phyloP scores from a whole-genome alignment of 495 filamentous ascomycete genomes.

The Parmelia sp. region DNA sequence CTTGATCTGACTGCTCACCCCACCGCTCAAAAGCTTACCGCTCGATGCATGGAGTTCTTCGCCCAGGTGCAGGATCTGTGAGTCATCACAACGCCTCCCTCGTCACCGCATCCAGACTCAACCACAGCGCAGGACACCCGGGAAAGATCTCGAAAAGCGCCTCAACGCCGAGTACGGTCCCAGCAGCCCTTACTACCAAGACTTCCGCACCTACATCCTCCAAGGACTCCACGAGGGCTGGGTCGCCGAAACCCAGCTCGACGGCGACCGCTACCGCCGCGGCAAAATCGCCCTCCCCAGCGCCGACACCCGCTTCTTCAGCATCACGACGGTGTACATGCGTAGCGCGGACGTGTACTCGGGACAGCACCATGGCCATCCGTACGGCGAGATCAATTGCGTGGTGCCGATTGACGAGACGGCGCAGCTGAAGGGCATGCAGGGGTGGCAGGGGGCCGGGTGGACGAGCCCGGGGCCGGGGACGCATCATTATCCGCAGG shows the following conservation, averaged over 20 bases:
- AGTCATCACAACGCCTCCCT: neutral
- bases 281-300: constrained; percentile 36
- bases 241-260: constrained; percentile 36
- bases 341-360: constrained; percentile 35
- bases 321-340: constrained; percentile 48
- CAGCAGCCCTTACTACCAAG: constrained; percentile 37
- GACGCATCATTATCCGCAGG: neutral
- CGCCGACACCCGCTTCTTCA: constrained; percentile 38
- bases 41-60: neutral
- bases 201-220: constrained; percentile 35
- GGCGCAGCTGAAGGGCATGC: neutral
- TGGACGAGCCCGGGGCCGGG: neutral
- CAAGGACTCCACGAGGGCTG: constrained; percentile 42
- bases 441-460: neutral
- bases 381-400: constrained; percentile 2
- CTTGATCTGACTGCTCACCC: neutral
- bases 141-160: neutral
- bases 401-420: neutral
- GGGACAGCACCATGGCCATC: constrained; percentile 34
- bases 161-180: constrained; percentile 20
- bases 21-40: neutral
- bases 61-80: constrained; percentile 1
- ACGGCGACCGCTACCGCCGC: constrained; percentile 40
- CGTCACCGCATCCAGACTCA: neutral
- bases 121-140: neutral